Percentiles rank a stretch among this genome's conserved stretches.
Conservation (phyloP, 148 eudicot genomes). For the Fagopyrum tataricum region DNA sequence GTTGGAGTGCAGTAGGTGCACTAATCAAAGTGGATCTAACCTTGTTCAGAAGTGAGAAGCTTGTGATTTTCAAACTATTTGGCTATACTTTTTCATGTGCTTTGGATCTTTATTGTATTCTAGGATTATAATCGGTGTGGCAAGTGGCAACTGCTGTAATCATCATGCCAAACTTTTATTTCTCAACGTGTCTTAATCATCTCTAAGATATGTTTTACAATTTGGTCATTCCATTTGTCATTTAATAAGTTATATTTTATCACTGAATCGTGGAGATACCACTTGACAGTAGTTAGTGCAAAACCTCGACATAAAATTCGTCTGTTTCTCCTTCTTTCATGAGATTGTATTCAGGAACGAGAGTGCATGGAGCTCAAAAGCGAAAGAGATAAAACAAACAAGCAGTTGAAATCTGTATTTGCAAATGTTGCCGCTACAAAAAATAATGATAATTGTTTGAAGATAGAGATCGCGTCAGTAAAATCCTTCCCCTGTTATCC, state of each 20-base stretch:
- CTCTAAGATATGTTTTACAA: neutral
- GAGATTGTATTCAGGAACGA: conserved; percentile 39
- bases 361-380: conserved; percentile 56
- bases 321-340: neutral
- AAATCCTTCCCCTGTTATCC: neutral
- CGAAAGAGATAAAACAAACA: conserved; percentile 52
- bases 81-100: neutral
- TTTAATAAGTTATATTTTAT: neutral
- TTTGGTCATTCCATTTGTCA: neutral
- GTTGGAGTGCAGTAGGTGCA: neutral
- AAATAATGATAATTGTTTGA: conserved; percentile 19
- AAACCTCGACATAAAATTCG: neutral
- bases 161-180: neutral
- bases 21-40: neutral
- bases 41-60: neutral
- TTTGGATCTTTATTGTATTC: too few relatives aligned
- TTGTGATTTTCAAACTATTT: neutral
- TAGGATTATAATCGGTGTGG: too few relatives aligned
- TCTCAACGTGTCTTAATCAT: neutral
- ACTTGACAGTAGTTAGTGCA: neutral
- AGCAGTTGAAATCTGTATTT: conserved; percentile 33
- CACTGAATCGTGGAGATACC: neutral
- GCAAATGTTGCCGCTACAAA: conserved; percentile 31
- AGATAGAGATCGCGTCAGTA: conserved; percentile 34
- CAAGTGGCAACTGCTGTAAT: too few relatives aligned